These are phyloP conservation scores for Cytospora mali DNA, from an alignment of 2,329 filamentous ascomycete species.

Conservation along the genomic window DNA sequence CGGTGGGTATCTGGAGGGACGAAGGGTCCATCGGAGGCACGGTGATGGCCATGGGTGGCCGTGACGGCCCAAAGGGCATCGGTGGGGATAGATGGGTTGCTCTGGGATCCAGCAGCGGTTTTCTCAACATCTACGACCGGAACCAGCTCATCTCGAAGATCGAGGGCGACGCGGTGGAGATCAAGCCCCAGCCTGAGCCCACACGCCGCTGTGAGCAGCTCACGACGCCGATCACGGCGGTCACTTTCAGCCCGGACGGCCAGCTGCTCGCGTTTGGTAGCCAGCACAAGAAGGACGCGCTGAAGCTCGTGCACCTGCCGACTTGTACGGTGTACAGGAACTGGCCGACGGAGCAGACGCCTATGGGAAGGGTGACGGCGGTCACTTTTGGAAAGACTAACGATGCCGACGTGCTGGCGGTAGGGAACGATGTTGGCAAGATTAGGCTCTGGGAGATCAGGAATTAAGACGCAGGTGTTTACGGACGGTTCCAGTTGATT, in stretches of 20 bases:
- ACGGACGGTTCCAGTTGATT: neutral
- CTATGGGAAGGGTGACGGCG: conserved; percentile 78
- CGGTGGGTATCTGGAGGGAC: conserved; percentile 84
- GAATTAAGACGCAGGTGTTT: conserved; percentile 50
- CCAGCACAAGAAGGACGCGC: conserved; percentile 82
- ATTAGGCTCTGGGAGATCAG: conserved; percentile 90
- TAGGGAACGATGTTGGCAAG: conserved; percentile 87
- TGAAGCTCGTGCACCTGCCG: conserved; percentile 86
- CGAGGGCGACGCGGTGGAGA: conserved; percentile 42
- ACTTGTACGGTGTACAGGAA: conserved; percentile 94
- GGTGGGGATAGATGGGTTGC: conserved; percentile 89
- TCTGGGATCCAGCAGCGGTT: conserved; percentile 81
- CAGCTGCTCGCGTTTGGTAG: conserved; percentile 88
- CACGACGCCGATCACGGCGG: conserved; percentile 77
- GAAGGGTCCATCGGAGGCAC: conserved; percentile 88
- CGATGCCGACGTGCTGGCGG: conserved; percentile 61
- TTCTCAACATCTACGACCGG: conserved; percentile 93
- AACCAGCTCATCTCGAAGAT: conserved; percentile 56
- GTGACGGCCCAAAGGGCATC: conserved; percentile 59
- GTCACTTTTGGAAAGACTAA: conserved; percentile 69
- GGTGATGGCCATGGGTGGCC: conserved; percentile 76
- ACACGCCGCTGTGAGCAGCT: conserved; percentile 79
- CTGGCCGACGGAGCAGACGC: conserved; percentile 92
- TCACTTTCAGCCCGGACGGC: conserved; percentile 84
- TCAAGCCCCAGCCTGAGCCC: conserved; percentile 72